phyloP scores from a whole-genome alignment of 139 green algal species.

The Choricystis sp. region DNA sequence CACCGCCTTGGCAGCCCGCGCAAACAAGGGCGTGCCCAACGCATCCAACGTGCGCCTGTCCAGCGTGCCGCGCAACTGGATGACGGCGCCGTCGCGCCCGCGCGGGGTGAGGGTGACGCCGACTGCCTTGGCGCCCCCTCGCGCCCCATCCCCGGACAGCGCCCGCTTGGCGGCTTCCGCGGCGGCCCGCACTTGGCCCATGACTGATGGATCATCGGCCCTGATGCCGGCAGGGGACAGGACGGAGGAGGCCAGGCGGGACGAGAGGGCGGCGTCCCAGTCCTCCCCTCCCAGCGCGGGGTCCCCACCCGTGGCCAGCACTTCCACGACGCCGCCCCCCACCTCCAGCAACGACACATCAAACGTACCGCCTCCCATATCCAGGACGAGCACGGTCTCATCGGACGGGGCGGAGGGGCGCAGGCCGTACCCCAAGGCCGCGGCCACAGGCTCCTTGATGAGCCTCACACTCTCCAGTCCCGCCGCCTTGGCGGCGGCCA shows the following conservation, averaged over 20 bases:
- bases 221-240: conserved; percentile 22
- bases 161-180: conserved; percentile 62
- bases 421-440: conserved; percentile 75
- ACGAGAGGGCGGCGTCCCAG: conserved; percentile 52
- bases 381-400: conserved; percentile 73
- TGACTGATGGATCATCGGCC: conserved; percentile 15
- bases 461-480: conserved; percentile 63
- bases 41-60: conserved; percentile 31
- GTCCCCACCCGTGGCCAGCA: conserved; percentile 72
- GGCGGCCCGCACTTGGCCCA: conserved; percentile 35
- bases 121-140: no score
- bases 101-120: conserved; percentile 48
- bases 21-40: conserved; percentile 42
- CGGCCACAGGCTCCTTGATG: conserved; percentile 68
- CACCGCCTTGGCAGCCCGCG: conserved; percentile 35
- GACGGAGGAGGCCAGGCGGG: conserved; percentile 37
- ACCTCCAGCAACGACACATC: conserved; percentile 78
- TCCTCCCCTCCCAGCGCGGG: conserved; percentile 69
- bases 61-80: conserved; percentile 20
- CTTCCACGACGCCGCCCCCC: conserved; percentile 57
- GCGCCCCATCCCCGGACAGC: conserved; percentile 32
- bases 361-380: conserved; percentile 79
- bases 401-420: conserved; percentile 39
- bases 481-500: conserved; percentile 48
- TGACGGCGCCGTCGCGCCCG: conserved; percentile 25